Evolutionary conservation across 177 flowering plant species (phyloP).

Genomic region (Vitis hybrid): DNA sequence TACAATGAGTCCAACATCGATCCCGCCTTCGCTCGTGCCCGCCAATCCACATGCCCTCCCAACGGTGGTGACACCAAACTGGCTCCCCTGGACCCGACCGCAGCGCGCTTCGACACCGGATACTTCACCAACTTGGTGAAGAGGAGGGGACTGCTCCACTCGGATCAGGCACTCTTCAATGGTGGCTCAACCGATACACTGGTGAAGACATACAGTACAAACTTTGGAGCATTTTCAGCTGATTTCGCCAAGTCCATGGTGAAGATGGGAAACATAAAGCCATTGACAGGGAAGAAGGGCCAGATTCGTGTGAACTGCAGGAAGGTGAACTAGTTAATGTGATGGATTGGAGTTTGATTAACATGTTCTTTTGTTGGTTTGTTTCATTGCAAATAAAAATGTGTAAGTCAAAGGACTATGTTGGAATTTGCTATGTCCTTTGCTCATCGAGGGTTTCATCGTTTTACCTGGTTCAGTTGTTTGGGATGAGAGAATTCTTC

Average conservation of each 20-base stretch:
- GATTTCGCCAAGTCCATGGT: slow-evolving; percentile 37
- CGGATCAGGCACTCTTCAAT: slow-evolving; percentile 38
- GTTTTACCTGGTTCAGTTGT: no score
- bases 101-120: slow-evolving; percentile 17
- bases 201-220: slow-evolving; percentile 22
- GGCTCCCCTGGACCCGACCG: slow-evolving; percentile 36
- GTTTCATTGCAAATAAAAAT: no score
- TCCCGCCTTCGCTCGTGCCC: slow-evolving; percentile 23
- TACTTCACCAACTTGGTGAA: slow-evolving; percentile 27
- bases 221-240: slow-evolving; percentile 16
- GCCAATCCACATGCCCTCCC: slow-evolving; percentile 30
- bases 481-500: no score
- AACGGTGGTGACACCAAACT: slow-evolving; percentile 27
- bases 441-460: no score
- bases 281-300: slow-evolving; percentile 21
- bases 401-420: no score
- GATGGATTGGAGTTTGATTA: no score
- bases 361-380: no score
- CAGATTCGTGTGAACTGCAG: slow-evolving; percentile 25
- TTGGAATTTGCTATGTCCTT: no score
- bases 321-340: slow-evolving; percentile 19
- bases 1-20: slow-evolving; percentile 46
- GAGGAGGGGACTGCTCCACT: slow-evolving; percentile 30
- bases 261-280: slow-evolving; percentile 32
- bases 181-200: slow-evolving; percentile 24